Conservation (phyloP, 768 basidiomycete species). For the Tylopilus subfusipes region DNA sequence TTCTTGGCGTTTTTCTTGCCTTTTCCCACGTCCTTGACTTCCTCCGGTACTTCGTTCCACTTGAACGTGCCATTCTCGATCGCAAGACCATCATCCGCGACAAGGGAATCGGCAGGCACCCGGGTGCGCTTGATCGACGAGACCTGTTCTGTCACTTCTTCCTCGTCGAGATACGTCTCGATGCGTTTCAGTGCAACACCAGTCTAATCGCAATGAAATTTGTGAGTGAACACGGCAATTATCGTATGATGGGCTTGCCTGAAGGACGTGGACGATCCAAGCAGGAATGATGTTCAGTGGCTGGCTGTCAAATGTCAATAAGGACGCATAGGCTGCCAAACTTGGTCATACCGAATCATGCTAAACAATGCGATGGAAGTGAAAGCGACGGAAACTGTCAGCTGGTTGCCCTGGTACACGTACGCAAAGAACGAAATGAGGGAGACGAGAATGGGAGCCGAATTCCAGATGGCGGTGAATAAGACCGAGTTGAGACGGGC, state of each 20-base stretch:
- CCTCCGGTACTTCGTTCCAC: slow-evolving; percentile 50
- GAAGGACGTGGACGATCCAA: slow-evolving; percentile 75
- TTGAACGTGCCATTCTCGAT: slow-evolving; percentile 51
- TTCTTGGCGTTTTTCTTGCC: slow-evolving; percentile 15
- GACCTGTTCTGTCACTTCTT: slow-evolving; percentile 59
- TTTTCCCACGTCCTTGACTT: slow-evolving; percentile 23
- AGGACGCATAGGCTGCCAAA: background rate
- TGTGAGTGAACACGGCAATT: background rate
- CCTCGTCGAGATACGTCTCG: slow-evolving; percentile 55
- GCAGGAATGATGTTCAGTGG: slow-evolving; percentile 80
- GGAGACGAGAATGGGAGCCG: slow-evolving; percentile 77
- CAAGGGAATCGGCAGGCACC: slow-evolving; percentile 24
- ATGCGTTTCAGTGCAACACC: slow-evolving; percentile 60
- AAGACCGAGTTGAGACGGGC: slow-evolving; percentile 70
- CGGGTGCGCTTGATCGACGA: slow-evolving; percentile 47
- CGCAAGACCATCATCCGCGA: slow-evolving; percentile 38
- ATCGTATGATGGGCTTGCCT: slow-evolving; percentile 28
- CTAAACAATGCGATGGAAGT: slow-evolving; percentile 84
- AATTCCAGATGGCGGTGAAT: slow-evolving; percentile 70
- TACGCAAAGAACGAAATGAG: slow-evolving; percentile 76
- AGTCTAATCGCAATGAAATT: slow-evolving; percentile 32
- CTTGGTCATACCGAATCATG: slow-evolving; percentile 62
- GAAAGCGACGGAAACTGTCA: slow-evolving; percentile 80
- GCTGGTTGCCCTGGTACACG: slow-evolving; percentile 64
- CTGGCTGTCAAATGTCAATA: slow-evolving; percentile 32